These are phyloP conservation scores for Aureobasidium sp. DNA, from an alignment of 2,329 filamentous ascomycete species.

Conservation along the genomic window DNA sequence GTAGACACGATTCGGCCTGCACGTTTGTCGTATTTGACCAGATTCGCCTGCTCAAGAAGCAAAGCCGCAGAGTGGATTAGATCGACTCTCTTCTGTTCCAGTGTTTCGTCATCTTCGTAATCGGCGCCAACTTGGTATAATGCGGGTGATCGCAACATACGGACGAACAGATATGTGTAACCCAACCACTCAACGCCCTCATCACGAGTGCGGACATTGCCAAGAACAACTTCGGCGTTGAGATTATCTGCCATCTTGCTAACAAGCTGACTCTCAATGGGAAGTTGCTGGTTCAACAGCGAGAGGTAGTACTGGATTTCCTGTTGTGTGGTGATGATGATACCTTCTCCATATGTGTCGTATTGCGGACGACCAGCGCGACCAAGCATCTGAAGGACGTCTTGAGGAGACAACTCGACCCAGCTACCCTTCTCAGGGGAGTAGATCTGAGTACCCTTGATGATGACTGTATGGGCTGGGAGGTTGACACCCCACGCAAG, in stretches of 20 bases:
- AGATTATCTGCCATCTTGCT: conserved; percentile 91
- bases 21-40: conserved; percentile 94
- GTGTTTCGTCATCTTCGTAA: conserved; percentile 80
- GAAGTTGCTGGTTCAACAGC: conserved; percentile 90
- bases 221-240: conserved; percentile 91
- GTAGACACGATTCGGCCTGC: conserved; percentile 81
- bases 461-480: conserved; percentile 95
- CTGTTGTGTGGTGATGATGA: conserved; percentile 91
- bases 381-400: conserved; percentile 97
- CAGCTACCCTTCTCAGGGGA: conserved; percentile 97
- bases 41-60: conserved; percentile 75
- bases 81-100: conserved; percentile 97
- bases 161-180: conserved; percentile 95
- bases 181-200: conserved; percentile 99
- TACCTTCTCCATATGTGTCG: conserved; percentile 95
- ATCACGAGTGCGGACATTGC: conserved; percentile 83
- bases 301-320: conserved; percentile 98
- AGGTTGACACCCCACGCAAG: conserved; percentile 98
- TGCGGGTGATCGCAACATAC: conserved; percentile 91
- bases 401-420: conserved; percentile 95
- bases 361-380: conserved; percentile 94
- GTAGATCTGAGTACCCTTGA: conserved; percentile 97
- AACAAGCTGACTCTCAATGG: conserved; percentile 93
- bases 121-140: conserved; percentile 94
- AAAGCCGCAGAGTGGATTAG: conserved; percentile 88